A percentile compares a stretch with the other conserved stretches of the same genome.
Evolutionary conservation across 2,329 filamentous ascomycete genomes (phyloP).

Genomic region (Sporothrix pseudoabietina): DNA sequence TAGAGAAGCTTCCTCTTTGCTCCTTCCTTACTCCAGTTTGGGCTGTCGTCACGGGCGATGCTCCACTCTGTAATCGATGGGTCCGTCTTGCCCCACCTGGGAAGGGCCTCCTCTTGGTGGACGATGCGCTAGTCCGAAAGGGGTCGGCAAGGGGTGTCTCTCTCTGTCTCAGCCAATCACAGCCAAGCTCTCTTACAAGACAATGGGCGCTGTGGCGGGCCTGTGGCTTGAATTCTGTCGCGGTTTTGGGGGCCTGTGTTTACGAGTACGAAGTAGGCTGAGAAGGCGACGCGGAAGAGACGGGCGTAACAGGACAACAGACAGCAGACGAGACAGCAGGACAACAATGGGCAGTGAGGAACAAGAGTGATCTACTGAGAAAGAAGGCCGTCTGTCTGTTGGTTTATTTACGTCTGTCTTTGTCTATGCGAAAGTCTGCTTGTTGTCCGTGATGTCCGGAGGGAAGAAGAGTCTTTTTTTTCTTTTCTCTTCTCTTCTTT

Average conservation of each 20-base stretch:
- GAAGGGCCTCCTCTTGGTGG: not conserved
- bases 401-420: not conserved
- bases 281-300: not conserved
- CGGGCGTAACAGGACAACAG: not conserved
- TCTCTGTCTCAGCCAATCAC: slow-evolving; percentile 16
- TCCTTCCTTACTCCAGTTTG: not conserved
- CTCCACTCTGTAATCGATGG: slow-evolving; percentile 19
- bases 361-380: not conserved
- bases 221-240: slow-evolving; percentile 10
- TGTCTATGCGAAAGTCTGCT: not conserved
- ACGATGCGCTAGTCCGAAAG: not conserved
- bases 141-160: not conserved
- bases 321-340: no score
- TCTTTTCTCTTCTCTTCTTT: no score
- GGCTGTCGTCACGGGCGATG: slow-evolving; percentile 32
- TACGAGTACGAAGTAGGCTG: not conserved
- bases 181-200: slow-evolving; percentile 15
- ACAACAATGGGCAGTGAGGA: not conserved
- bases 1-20: not conserved
- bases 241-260: not conserved
- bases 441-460: not conserved
- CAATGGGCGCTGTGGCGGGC: not conserved
- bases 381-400: not conserved
- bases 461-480: not conserved
- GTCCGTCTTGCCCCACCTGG: slow-evolving; percentile 27